Percentiles rank a stretch among this genome's conserved stretches.
These are phyloP conservation scores for Mesembryanthemum crystallinum DNA, from an alignment of 148 eudicot species.

Conservation along the genomic window DNA sequence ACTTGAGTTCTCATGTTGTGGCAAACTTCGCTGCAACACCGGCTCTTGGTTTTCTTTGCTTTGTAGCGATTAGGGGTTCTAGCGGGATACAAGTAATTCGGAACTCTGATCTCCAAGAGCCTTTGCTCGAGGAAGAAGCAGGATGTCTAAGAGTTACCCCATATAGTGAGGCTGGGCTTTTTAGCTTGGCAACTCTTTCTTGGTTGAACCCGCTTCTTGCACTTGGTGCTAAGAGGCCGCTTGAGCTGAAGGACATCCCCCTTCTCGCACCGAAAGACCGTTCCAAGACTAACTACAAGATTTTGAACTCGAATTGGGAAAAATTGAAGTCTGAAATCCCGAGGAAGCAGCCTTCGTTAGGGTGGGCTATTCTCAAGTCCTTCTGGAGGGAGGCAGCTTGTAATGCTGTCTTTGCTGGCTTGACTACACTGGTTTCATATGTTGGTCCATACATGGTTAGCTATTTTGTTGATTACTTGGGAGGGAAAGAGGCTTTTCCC, in stretches of 20 bases:
- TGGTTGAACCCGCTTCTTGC: conserved; percentile 92
- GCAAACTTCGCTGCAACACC: conserved; percentile 62
- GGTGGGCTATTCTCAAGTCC: conserved; percentile 72
- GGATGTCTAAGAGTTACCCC: conserved; percentile 88
- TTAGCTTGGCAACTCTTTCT: conserved; percentile 82
- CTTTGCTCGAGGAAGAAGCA: conserved; percentile 83
- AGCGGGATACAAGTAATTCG: conserved; percentile 63
- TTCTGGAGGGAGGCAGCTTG: conserved; percentile 84
- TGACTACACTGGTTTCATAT: conserved; percentile 72
- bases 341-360: conserved; percentile 60
- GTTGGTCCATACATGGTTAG: conserved; percentile 94
- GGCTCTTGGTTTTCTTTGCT: conserved; percentile 74
- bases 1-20: conserved; percentile 63
- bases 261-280: conserved; percentile 86
- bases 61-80: conserved; percentile 60
- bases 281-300: conserved; percentile 70
- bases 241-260: conserved; percentile 85
- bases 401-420: conserved; percentile 77
- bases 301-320: conserved; percentile 75
- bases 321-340: conserved; percentile 62
- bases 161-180: conserved; percentile 75
- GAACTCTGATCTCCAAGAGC: conserved; percentile 80
- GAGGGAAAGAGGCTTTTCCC: conserved; percentile 59
- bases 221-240: conserved; percentile 83
- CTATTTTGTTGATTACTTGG: conserved; percentile 84